These are phyloP conservation scores for Pulveroboletus ravenelii DNA, from an alignment of 768 basidiomycete species.

Conservation along the genomic window DNA sequence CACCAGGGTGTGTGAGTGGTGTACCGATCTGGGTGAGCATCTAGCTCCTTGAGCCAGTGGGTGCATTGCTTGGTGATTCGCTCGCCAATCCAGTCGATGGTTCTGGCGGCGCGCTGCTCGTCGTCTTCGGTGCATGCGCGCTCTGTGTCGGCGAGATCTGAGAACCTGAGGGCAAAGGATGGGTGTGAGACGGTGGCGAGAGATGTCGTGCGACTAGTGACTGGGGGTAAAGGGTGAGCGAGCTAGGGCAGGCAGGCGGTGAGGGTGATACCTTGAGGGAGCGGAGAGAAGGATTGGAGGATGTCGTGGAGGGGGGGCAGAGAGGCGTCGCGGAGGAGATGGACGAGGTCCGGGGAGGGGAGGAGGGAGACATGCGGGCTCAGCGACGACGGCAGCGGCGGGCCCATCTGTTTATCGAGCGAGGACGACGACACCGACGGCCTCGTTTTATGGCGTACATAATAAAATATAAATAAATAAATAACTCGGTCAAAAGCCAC, in stretches of 20 bases:
- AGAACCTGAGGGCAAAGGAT: conserved; percentile 75
- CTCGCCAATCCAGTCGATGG: conserved; percentile 82
- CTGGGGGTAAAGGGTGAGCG: conserved; percentile 35
- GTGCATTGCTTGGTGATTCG: conserved; percentile 59
- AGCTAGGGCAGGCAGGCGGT: background rate
- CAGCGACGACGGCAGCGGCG: conserved; percentile 62
- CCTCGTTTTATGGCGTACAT: background rate
- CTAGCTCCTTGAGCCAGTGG: conserved; percentile 69
- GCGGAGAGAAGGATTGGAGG: conserved; percentile 79
- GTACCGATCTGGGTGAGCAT: conserved; percentile 41
- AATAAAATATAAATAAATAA: conserved; percentile 3
- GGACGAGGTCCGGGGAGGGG: conserved; percentile 63
- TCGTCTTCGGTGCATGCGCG: conserved; percentile 73
- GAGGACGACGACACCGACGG: background rate
- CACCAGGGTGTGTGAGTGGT: conserved; percentile 70
- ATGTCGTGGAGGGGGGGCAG: conserved; percentile 70
- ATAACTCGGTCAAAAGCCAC: conserved; percentile 32
- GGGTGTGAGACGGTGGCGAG: conserved; percentile 66
- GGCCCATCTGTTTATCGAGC: conserved; percentile 37
- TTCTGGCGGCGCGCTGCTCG: conserved; percentile 69
- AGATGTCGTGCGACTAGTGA: conserved; percentile 73
- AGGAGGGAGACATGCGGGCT: conserved; percentile 79
- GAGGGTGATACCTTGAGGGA: conserved; percentile 59
- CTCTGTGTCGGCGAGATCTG: conserved; percentile 69
- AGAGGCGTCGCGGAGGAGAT: conserved; percentile 51